A percentile compares a stretch with the other conserved stretches of the same genome.
These are phyloP conservation scores for Isabelozyma rhagii DNA, from an alignment of 805 yeast genomes.

Conservation along the genomic window DNA sequence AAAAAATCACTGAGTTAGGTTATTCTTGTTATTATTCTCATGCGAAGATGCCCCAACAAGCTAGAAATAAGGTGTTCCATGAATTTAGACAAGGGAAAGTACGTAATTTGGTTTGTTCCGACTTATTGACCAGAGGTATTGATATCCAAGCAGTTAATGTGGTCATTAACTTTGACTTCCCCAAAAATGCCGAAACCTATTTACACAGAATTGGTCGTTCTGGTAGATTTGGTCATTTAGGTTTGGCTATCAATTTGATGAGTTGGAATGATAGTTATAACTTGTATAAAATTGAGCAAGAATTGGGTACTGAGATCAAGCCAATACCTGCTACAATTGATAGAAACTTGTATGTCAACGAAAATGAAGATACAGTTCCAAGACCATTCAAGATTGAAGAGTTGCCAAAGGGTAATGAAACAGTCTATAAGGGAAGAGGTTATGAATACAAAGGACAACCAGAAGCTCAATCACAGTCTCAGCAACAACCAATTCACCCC, in stretches of 20 bases:
- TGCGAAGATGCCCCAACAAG: slow-evolving; percentile 96
- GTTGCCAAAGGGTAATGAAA: slow-evolving; percentile 45
- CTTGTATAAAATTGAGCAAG: slow-evolving; percentile 93
- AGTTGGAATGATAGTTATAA: slow-evolving; percentile 96
- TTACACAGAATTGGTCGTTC: slow-evolving; percentile 98
- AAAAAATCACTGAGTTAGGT: slow-evolving; percentile 93
- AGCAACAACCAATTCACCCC: slow-evolving; percentile 2
- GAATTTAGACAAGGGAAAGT: slow-evolving; percentile 98
- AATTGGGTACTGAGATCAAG: slow-evolving; percentile 93
- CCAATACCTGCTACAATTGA: slow-evolving; percentile 96
- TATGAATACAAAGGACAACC: slow-evolving; percentile 49
- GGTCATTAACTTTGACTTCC: slow-evolving; percentile 97
- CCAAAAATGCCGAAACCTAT: slow-evolving; percentile 95
- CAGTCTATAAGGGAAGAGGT: slow-evolving; percentile 27
- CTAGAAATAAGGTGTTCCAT: slow-evolving; percentile 96
- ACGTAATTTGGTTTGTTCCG: slow-evolving; percentile 95
- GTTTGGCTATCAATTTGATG: slow-evolving; percentile 93
- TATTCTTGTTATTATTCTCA: slow-evolving; percentile 96
- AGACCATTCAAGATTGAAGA: slow-evolving; percentile 80
- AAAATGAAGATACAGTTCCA: slow-evolving; percentile 72
- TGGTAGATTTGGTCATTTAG: slow-evolving; percentile 97
- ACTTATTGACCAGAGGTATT: slow-evolving; percentile 94
- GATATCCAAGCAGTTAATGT: slow-evolving; percentile 99
- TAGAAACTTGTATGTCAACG: slow-evolving; percentile 82
- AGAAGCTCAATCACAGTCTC: slow-evolving; percentile 10